Evolutionary conservation across 2,329 filamentous ascomycete genomes (phyloP).

Genomic region (Beauveria scarabaeidicola): DNA sequence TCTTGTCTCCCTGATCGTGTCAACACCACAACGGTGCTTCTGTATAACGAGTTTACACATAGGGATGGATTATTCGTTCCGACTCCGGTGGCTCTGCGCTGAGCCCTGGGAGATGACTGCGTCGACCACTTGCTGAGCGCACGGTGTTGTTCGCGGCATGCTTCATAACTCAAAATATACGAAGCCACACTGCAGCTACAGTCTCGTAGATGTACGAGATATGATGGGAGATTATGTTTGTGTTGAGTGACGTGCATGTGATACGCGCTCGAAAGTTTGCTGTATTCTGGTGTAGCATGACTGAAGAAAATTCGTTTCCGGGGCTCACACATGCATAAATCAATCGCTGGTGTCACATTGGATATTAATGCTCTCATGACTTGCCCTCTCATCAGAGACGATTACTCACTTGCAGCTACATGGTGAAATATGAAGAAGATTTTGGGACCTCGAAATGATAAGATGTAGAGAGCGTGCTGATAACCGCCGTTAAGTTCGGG

Average conservation of each 20-base stretch:
- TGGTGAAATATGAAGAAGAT: background rate
- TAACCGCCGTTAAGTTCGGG: background rate
- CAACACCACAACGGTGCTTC: constrained; percentile 2
- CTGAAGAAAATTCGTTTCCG: no score
- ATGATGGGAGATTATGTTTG: background rate
- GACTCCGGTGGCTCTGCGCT: background rate
- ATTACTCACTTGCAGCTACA: background rate
- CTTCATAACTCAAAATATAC: background rate
- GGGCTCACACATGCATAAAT: background rate
- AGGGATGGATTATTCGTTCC: background rate
- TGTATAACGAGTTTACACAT: background rate
- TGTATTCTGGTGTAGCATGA: background rate
- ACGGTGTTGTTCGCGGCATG: no score
- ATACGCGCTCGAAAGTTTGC: background rate
- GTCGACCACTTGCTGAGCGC: background rate
- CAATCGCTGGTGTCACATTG: background rate
- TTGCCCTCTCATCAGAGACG: background rate
- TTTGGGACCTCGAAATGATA: background rate
- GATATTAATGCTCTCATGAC: background rate
- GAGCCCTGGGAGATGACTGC: no score
- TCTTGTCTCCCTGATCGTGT: background rate
- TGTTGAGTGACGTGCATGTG: background rate
- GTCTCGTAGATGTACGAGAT: background rate
- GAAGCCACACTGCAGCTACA: background rate
- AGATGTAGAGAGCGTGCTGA: background rate